phyloP scores from a whole-genome alignment of 1,284 basidiomycete species.

The Papiliotrema fonsecae region DNA sequence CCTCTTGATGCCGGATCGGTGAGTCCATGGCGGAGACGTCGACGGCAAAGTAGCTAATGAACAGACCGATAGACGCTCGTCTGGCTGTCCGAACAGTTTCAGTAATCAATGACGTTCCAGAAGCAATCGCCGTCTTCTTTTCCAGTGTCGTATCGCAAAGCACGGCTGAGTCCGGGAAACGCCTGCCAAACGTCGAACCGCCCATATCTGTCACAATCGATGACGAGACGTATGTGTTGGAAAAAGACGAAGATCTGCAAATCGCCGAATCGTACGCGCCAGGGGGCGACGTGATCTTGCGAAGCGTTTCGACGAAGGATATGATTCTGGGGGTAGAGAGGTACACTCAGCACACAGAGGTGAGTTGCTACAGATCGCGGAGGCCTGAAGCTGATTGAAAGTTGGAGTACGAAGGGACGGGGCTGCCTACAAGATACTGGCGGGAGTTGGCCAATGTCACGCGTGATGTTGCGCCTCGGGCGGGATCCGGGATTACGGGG shows the following conservation, averaged over 20 bases:
- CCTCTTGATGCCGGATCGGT: constrained; percentile 7
- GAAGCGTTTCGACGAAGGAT: neutral
- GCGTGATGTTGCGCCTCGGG: neutral
- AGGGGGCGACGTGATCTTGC: neutral
- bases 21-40: neutral
- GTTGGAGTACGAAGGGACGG: neutral
- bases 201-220: neutral
- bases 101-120: neutral
- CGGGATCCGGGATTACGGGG: neutral
- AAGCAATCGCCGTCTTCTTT: neutral
- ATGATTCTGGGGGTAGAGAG: constrained; percentile 3
- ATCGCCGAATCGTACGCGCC: neutral
- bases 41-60: neutral
- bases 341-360: neutral
- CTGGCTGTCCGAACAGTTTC: neutral
- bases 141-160: neutral
- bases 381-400: neutral
- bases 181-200: neutral
- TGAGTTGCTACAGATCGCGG: neutral
- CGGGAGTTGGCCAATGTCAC: neutral
- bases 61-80: constrained; percentile 3
- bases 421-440: neutral
- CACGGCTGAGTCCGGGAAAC: neutral
- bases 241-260: constrained; percentile 2
- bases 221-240: neutral